phyloP scores from a whole-genome alignment of 2,329 filamentous ascomycete genomes.

The Trichoderma sp. region DNA sequence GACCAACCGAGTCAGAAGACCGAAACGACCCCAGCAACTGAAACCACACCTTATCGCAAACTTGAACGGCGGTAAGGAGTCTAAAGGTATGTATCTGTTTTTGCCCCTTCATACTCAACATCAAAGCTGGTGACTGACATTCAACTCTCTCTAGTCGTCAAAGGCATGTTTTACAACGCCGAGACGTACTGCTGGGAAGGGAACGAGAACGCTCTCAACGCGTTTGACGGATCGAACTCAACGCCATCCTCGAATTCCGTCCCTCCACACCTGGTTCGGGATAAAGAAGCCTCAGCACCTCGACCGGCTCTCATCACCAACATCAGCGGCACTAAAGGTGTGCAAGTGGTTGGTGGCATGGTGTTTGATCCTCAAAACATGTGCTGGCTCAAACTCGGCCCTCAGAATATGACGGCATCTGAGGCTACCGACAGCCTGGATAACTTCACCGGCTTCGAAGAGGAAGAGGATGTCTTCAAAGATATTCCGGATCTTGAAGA shows the following conservation, averaged over 20 bases:
- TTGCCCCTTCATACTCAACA: neutral
- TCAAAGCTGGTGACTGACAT: constrained; percentile 34
- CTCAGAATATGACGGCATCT: constrained; percentile 44
- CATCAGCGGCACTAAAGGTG: constrained; percentile 78
- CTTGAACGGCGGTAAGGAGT: constrained; percentile 70
- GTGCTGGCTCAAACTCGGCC: constrained; percentile 88
- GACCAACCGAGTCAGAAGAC: constrained; percentile 56
- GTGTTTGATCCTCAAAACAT: constrained; percentile 96
- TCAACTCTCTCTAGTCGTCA: constrained; percentile 63
- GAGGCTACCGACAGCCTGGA: constrained; percentile 61
- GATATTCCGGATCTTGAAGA: constrained; percentile 93
- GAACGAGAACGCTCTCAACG: constrained; percentile 81
- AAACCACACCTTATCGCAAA: constrained; percentile 91
- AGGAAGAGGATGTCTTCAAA: constrained; percentile 92
- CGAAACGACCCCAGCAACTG: constrained; percentile 60
- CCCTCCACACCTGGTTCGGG: constrained; percentile 49
- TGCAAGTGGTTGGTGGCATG: constrained; percentile 97
- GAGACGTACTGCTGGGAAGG: constrained; percentile 89
- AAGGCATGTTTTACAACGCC: constrained; percentile 96
- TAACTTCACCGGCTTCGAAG: constrained; percentile 70
- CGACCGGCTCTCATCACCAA: constrained; percentile 86
- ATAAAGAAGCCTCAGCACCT: constrained; percentile 62
- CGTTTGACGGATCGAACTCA: constrained; percentile 69
- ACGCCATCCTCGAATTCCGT: constrained; percentile 51
- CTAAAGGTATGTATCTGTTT: constrained; percentile 67